Base-by-base conservation (phyloP, 2,329 filamentous ascomycete genomes). In the Ophiognomonia clavigignenti-juglandacearum region DNA sequence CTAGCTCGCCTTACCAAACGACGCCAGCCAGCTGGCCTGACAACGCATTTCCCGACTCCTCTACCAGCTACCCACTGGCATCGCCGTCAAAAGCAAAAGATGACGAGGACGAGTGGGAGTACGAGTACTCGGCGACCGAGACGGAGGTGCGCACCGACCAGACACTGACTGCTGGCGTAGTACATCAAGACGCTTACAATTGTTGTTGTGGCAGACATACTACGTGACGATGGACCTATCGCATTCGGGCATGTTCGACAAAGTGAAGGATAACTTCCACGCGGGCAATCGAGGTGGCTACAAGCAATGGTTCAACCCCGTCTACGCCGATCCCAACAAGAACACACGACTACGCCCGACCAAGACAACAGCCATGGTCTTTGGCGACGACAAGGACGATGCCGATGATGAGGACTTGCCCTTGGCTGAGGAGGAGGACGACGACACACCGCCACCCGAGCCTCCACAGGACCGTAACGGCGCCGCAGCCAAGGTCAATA, bases 151-250 rank as follows among this genome's bases (percentile, higher is more conserved):
- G 56, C 34, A 5, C 11, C 18, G 3, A 22, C 19, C n/a, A n/a
- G 38, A 19, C 29, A 36, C 24, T 9, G 14, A 16, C 14, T 26
- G 24, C 6, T 10, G 24, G 11, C 31, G 14, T n/a, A 34, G 31
- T 14, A 8, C 18, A 4, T 16, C 23, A 31, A 29, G 16, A 22
- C 14, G 18, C n/a, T 52, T 27, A 47, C 34, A 20, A 42, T n/a
- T 16, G 32, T 35, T 4, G 7, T 14, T 18, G 10, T n/a, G n/a
- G 4, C 52, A 84, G 80, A 83, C 76, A 1, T 84, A 80, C 59
- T 83, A 84, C 54, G 61, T 85, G 7, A 81, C 81, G 1, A 62
- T 85, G 41, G 81, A 85, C 56, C 68, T 85, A 7, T 83, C 80
- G 0, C 75, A 79, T 36, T 74, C 75, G 13, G 77, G 80, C 54